Base-by-base conservation (phyloP, 306 rosid species). In the Dryas drummondii region DNA sequence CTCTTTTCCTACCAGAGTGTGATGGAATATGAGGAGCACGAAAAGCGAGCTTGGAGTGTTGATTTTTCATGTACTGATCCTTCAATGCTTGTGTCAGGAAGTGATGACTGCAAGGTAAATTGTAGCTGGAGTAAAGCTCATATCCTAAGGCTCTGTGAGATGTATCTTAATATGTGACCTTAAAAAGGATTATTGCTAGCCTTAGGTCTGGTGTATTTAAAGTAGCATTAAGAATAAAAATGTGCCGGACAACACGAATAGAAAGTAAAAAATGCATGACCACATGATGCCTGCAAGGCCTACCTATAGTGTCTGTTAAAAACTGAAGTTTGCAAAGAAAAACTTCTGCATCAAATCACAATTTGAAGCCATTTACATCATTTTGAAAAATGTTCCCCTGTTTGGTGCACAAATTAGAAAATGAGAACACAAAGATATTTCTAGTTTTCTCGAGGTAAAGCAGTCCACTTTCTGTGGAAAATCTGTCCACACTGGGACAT, bases 21-120 rank as follows among this genome's bases (percentile, higher is more conserved):
- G 72, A 94, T 90, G 94, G 98, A 94, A 68, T 91, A 91, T 61
- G 97, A 91, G 86, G 98, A 94, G 79, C 97, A 94, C 87, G 98
- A 94, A 88, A 94, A 85, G 66, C 93, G 97, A 66, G 94, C 92
- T 9, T 94, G 98, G 98, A 89, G 97, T 72, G 97, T 94, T 76
- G 98, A 94, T 84, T 94, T 94, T 80, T 90, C 98, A 44, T 82
- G 86, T 73, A 87, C 94, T 4, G 97, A 91, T 62, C 98, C 98
- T 44, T 84, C 94, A 46, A 94, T 90, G 97, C 97, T 94, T 74
- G 96, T 91, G 50, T 91, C 97, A 16, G 98, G 98, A 46, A 90
- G 98, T 54, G 97, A 91, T 85, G 98, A 94, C 78, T 91, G 96
- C 81, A 94, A 91, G 98, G 98, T 91, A 87, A 2, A 46, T 42